Conservation (phyloP, 768 basidiomycete species). For the Termitomyces sp. region DNA sequence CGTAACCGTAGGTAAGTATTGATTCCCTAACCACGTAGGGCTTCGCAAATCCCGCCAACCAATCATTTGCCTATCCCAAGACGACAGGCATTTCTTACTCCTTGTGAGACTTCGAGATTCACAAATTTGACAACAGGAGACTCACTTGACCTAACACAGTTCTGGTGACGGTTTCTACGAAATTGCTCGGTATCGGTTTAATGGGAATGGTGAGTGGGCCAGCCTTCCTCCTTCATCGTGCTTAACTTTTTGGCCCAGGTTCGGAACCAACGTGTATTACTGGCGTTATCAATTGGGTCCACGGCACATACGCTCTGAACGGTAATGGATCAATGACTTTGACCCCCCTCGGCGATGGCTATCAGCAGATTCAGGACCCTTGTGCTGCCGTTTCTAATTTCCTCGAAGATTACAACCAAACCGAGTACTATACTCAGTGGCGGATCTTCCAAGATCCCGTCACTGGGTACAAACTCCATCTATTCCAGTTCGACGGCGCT, state of each 20-base stretch:
- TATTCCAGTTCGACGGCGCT: slow-evolving; percentile 76
- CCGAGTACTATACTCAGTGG: slow-evolving; percentile 65
- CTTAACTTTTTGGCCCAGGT: slow-evolving; percentile 37
- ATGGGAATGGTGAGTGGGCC: slow-evolving; percentile 65
- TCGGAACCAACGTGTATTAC: slow-evolving; percentile 85
- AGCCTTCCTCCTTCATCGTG: neutral
- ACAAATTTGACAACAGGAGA: neutral
- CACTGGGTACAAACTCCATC: slow-evolving; percentile 63
- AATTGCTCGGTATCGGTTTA: slow-evolving; percentile 87
- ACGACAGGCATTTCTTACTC: slow-evolving; percentile 87
- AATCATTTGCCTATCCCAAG: slow-evolving; percentile 77
- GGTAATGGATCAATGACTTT: slow-evolving; percentile 79
- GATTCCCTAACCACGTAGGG: slow-evolving; percentile 38
- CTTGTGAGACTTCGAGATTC: slow-evolving; percentile 56
- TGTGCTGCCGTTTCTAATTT: slow-evolving; percentile 89
- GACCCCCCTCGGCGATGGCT: slow-evolving; percentile 79
- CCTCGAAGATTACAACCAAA: slow-evolving; percentile 78
- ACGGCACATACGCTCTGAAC: slow-evolving; percentile 69
- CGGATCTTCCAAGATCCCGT: slow-evolving; percentile 65
- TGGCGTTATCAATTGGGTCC: slow-evolving; percentile 85
- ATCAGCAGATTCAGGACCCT: slow-evolving; percentile 92
- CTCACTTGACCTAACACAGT: slow-evolving; percentile 33
- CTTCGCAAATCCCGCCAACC: slow-evolving; percentile 82
- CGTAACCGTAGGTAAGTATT: slow-evolving; percentile 1
- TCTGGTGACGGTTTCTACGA: slow-evolving; percentile 79